These are phyloP conservation scores for Phytophthora crassamura DNA, from an alignment of 352 stramenopile genomes.

Conservation along the genomic window DNA sequence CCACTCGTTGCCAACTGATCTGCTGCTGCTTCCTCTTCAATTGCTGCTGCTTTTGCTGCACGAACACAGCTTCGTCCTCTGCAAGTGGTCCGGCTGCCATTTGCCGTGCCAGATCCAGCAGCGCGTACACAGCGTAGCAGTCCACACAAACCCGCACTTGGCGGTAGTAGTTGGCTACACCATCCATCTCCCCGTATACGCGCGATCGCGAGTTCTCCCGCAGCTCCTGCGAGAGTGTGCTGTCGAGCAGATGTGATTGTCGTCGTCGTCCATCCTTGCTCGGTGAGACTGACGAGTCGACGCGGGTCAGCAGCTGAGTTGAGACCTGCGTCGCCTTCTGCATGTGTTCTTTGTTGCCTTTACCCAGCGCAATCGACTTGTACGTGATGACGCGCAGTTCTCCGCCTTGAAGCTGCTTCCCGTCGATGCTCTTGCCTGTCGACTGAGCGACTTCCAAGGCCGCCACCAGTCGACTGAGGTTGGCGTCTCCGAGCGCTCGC, in stretches of 20 bases:
- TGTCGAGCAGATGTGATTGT: slow-evolving; percentile 50
- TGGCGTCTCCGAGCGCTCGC: slow-evolving; percentile 43
- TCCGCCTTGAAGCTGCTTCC: slow-evolving; percentile 5
- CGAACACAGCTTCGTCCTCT: slow-evolving; percentile 14
- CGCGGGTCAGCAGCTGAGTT: slow-evolving; percentile 6
- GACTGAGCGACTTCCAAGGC: slow-evolving; percentile 46
- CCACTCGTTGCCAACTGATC: slow-evolving; percentile 15
- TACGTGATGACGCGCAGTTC: slow-evolving; percentile 74
- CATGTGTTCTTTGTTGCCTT: slow-evolving; percentile 61
- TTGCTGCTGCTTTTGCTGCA: slow-evolving; percentile 34
- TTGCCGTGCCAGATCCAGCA: slow-evolving; percentile 79
- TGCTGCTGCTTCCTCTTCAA: slow-evolving; percentile 27
- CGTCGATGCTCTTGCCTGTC: slow-evolving; percentile 17
- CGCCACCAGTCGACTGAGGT: slow-evolving; percentile 44
- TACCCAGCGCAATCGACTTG: slow-evolving; percentile 80
- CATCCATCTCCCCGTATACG: slow-evolving; percentile 62
- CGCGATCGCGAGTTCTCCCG: slow-evolving; percentile 57
- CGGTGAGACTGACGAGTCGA: neutral
- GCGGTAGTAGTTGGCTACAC: slow-evolving; percentile 80
- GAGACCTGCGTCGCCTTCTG: slow-evolving; percentile 15
- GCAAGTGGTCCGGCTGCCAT: slow-evolving; percentile 26
- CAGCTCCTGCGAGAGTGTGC: slow-evolving; percentile 60
- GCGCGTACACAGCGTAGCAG: slow-evolving; percentile 89
- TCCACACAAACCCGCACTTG: slow-evolving; percentile 84
- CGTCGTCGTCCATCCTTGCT: slow-evolving; percentile 16